Evolutionary conservation across 495 filamentous ascomycete genomes (phyloP), one percentile per base, ranked within the genome.

Genomic region (Aspergillus wentii): DNA sequence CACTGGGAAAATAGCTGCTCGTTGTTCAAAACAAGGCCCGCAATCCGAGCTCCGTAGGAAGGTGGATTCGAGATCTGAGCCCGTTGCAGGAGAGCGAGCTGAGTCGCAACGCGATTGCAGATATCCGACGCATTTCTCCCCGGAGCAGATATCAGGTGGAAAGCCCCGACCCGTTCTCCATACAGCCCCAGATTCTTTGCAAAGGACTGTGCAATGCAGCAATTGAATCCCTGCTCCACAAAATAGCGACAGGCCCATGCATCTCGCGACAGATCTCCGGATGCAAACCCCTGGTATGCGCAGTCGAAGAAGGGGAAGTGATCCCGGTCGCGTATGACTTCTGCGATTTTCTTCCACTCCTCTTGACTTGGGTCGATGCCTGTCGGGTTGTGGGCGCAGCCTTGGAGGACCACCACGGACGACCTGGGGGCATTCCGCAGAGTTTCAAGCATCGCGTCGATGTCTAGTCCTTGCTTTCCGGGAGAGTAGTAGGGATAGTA

Each of bases 371-470:
- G 65, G 34, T 72, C 70, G n/a, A 50, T 51, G 3, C 67, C 68
- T 4, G 64, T 71, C 4, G 68, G 68, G 30, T 71, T 72, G 33
- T 74, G 68, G 2, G 66, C 68, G 32, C 68, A 71, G 4, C 62
- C 63, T 21, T 71, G 69, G 8, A 71, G 43, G 14, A 71, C 48
- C 3, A 69, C 38, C 9, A 64, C 47, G 21, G 41, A 37, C 5
- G 28, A 15, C 6, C 23, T 4, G 3, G 51, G 43, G 1, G 13
- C 29, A 10, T 19, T n/a, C 17, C 33, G 16, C 2, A 54, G 30
- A 0, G 33, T 26, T 2, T 19, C n/a, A 3, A 50, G 15, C 25
- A 47, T 52, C 0, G 32, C 40, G 14, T 43, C 27, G 1, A n/a
- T 48, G 33, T 13, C 52, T 26, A 3, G 50, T 26, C 7, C 5